Base-by-base conservation (phyloP, 306 rosid species). In the Canavalia ensiformis region DNA sequence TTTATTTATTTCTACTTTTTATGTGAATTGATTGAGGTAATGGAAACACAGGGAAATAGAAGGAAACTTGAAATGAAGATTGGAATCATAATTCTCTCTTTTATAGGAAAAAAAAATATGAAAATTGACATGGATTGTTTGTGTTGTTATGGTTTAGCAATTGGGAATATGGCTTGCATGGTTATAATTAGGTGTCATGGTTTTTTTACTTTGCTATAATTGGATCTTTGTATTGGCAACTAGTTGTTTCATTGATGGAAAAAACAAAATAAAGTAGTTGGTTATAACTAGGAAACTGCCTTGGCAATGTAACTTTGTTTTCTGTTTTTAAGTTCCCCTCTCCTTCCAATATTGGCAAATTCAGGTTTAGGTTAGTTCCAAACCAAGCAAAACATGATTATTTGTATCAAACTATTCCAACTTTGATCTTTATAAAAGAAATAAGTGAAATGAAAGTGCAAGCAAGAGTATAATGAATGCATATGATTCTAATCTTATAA, bases 101-200 rank as follows among this genome's bases (percentile, higher is more conserved):
- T 77, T 69, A 65, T 78, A 67, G 35, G 51, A 37, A 44, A 2
- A 33, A 67, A 67, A 9, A 7, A 67, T 10, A 4, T 12, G 39
- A 41, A 44, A 75, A n/a, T 52, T 41, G 49, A 57, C 45, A 33
- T 0, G 12, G 34, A 73, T 44, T 25, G 63, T 64, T 71, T 41
- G 35, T 82, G 68, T 69, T 74, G 80, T 79, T 81, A 51, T 28
- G 66, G 45, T 47, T 83, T 70, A 83, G 68, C 49, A 68, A 18
- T 74, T 84, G 74, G 46, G 76, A 68, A 4, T 68, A 41, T 28
- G 77, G 58, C 10, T 28, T 81, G 63, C 80, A 82, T 81, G 75
- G 78, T 47, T 81, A 88, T 78, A 54, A 63, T 86, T 81, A 58
- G 88, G 59, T 86, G 87, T 83, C 64, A 58, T 33, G 51, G 28